These are phyloP conservation scores for Somion occarium DNA, from an alignment of 1,284 basidiomycete genomes.

Conservation along the genomic window DNA sequence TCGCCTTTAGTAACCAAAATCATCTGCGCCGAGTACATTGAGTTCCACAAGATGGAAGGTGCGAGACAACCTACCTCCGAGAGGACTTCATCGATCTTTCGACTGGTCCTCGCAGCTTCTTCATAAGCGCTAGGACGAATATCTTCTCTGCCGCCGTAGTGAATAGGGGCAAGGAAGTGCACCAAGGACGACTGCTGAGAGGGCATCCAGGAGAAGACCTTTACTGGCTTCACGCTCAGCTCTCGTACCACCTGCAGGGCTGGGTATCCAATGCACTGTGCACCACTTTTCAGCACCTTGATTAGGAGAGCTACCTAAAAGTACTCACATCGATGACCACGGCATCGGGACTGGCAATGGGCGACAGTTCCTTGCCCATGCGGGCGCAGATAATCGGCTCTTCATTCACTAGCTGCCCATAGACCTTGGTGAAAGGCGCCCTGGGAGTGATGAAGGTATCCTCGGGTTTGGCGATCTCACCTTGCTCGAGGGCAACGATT, in stretches of 20 bases:
- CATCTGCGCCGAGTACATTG: neutral
- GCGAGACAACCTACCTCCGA: conserved; percentile 1
- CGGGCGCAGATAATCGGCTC: neutral
- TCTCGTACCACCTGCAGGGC: neutral
- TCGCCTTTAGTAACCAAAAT: neutral
- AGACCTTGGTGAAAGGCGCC: neutral
- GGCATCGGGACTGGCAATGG: neutral
- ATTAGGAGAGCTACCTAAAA: neutral
- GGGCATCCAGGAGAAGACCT: neutral
- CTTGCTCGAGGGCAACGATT: neutral
- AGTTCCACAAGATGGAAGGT: neutral
- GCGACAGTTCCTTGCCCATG: neutral
- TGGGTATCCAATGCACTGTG: neutral
- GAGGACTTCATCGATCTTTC: neutral
- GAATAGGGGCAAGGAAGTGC: neutral
- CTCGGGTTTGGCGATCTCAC: neutral
- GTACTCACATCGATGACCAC: conserved; percentile 4
- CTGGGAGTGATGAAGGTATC: neutral
- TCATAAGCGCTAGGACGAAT: neutral
- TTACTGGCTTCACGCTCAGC: neutral
- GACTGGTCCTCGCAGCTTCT: neutral
- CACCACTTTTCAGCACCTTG: neutral
- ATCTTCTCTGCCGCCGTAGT: conserved; percentile 2
- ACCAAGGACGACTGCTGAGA: neutral
- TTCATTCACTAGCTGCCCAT: neutral